Base-by-base conservation (phyloP, 2,329 filamentous ascomycete genomes). In the Stemphylium lycopersici region DNA sequence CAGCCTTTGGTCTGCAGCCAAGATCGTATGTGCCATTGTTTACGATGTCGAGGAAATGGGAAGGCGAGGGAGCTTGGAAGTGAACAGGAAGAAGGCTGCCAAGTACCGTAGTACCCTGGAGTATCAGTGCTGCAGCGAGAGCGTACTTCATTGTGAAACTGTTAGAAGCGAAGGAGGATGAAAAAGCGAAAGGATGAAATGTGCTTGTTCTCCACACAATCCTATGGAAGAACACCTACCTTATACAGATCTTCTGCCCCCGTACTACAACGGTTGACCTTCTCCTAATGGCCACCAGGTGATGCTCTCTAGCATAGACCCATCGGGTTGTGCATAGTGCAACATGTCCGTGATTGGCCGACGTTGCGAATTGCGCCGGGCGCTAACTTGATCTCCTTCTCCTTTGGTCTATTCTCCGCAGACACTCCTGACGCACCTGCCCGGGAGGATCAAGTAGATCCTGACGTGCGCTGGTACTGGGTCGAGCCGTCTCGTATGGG, bases 1-100 rank as follows among this genome's bases (percentile, higher is more conserved):
- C 59, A 15, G 69, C 71, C 52, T 68, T 55, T n/a, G 71, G 64
- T 47, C 68, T 58, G 61, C 71, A 73, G 36, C 71, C 71, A 52
- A 73, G 68, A 58, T 73, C 71, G 54, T 69, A 70, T 7, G 69
- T 72, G 46, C 69, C 68, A 41, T 74, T 74, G 55, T 65, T 65
- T 12, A 74, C 70, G 22, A 74, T 66, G 33, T 72, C 70, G 15
- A 57, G 47, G 38, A 73, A 72, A 55, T 74, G 69, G 4, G 52
- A 59, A 7, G 68, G 52, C 0, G 64, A 61, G 7, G 70, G 70
- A n/a, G 68, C 70, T 41, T 65, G 70, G 61, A 72, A 62, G 34
- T 69, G 64, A 24, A 72, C 63, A 40, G 68, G 67, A 34, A 71
- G 39, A 38, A 71, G 69, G 34, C 69, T 62, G 20, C 50, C 67